A percentile compares a stretch with the other conserved stretches of the same genome.
Evolutionary conservation across 129 eudicot genomes (phyloP).

Genomic region (Logfia minima): DNA sequence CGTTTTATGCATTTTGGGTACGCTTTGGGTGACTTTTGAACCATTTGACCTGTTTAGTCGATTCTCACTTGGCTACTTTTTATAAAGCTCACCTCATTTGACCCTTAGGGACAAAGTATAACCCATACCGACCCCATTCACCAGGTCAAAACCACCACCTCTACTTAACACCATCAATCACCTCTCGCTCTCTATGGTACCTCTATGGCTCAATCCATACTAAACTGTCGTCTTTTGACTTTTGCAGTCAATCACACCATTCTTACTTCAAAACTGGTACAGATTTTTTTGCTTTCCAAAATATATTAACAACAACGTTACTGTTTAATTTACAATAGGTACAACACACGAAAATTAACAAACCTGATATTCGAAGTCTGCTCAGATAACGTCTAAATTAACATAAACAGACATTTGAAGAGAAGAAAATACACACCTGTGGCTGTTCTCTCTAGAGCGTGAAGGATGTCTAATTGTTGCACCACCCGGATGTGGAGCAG

Average conservation of each 20-base stretch:
- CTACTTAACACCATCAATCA: background rate
- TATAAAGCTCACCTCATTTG: background rate
- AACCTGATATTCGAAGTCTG: background rate
- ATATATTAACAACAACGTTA: background rate
- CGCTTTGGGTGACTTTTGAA: background rate
- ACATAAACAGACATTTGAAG: background rate
- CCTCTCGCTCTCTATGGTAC: background rate
- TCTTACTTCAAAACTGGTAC: background rate
- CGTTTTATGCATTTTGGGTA: background rate
- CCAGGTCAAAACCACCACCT: background rate
- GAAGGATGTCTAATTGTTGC: slow-evolving; percentile 39
- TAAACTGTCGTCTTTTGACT: background rate
- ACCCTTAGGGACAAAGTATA: background rate
- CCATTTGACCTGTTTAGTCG: background rate
- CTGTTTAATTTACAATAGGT: background rate
- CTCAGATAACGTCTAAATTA: background rate
- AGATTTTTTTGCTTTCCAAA: background rate
- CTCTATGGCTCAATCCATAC: background rate
- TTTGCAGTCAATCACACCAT: background rate
- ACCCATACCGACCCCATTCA: background rate
- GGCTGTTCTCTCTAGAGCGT: slow-evolving; percentile 45
- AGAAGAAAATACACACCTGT: slow-evolving; percentile 38
- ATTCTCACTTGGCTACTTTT: no score
- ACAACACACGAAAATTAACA: background rate
- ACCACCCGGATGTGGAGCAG: slow-evolving; percentile 25